A percentile compares a stretch with the other conserved stretches of the same genome.
These are phyloP conservation scores for Brachypodium distachyon DNA, from an alignment of 202 grass and related monocot genomes.

Conservation along the genomic window DNA sequence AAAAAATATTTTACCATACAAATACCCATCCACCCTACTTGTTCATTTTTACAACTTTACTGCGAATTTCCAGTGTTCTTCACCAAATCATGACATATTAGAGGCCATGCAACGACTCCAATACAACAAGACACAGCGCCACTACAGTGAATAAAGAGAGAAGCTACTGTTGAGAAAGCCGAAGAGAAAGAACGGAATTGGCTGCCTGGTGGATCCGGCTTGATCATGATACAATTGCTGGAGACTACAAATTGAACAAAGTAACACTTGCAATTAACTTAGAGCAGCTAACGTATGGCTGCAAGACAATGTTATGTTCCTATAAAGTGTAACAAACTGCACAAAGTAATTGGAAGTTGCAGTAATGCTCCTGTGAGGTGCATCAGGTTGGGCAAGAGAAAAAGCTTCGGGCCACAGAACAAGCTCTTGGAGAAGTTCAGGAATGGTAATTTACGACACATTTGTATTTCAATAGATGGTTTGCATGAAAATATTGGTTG, in stretches of 20 bases:
- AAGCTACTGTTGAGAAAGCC: background rate
- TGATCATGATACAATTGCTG: background rate
- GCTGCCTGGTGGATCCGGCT: background rate
- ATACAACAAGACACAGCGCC: background rate
- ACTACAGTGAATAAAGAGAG: background rate
- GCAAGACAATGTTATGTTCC: background rate
- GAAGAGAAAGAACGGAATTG: background rate
- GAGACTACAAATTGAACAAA: background rate
- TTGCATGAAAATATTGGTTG: conserved; percentile 4
- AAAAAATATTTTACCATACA: background rate
- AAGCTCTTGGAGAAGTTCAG: background rate
- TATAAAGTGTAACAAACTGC: background rate
- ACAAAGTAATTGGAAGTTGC: background rate
- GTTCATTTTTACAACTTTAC: background rate
- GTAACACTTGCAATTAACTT: background rate
- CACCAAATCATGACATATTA: background rate
- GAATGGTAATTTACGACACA: background rate
- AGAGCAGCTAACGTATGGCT: background rate
- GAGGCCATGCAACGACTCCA: background rate
- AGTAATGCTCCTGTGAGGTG: conserved; percentile 5
- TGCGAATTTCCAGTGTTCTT: background rate
- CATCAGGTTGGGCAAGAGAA: conserved; percentile 6
- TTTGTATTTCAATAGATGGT: conserved; percentile 1
- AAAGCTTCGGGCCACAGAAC: background rate
- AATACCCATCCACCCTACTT: background rate